phyloP scores from a whole-genome alignment of 2,329 filamentous ascomycete genomes.

The Colletotrichum higginsianum region DNA sequence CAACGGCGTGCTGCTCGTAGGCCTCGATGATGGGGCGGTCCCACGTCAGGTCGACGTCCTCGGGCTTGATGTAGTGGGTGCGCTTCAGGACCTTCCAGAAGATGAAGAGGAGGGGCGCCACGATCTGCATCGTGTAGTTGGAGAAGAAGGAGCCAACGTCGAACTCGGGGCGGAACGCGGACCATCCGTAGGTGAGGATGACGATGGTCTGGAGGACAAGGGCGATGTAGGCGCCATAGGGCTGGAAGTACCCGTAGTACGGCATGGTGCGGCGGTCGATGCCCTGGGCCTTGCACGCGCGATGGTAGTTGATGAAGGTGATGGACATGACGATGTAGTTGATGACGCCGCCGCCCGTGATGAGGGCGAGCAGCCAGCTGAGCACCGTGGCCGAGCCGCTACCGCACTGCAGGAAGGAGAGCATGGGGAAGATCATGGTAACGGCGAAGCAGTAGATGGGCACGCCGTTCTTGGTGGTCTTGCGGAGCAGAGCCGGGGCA shows the following conservation, averaged over 20 bases:
- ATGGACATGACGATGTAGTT: constrained; percentile 51
- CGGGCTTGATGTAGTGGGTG: constrained; percentile 68
- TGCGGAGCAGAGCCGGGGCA: constrained; percentile 56
- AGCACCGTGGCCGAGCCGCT: constrained; percentile 74
- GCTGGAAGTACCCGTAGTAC: constrained; percentile 78
- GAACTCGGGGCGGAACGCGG: constrained; percentile 72
- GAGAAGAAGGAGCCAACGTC: constrained; percentile 73
- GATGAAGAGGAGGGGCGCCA: constrained; percentile 70
- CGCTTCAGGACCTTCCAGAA: constrained; percentile 74
- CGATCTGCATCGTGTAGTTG: constrained; percentile 73
- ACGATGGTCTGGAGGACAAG: constrained; percentile 72
- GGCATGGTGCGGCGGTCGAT: constrained; percentile 70
- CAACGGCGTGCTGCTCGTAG: constrained; percentile 60
- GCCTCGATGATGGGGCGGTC: constrained; percentile 71
- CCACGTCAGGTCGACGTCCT: constrained; percentile 73
- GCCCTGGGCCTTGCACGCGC: constrained; percentile 69
- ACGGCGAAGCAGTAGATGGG: constrained; percentile 42
- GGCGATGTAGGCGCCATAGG: constrained; percentile 70
- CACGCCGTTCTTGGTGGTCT: constrained; percentile 55
- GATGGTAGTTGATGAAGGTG: constrained; percentile 76
- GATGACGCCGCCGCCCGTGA: constrained; percentile 62
- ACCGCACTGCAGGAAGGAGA: constrained; percentile 41
- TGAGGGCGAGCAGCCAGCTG: constrained; percentile 77
- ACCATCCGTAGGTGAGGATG: constrained; percentile 76
- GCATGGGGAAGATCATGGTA: constrained; percentile 29